Evolutionary conservation across 768 basidiomycete genomes (phyloP).

Genomic region (Mycena chlorophos): DNA sequence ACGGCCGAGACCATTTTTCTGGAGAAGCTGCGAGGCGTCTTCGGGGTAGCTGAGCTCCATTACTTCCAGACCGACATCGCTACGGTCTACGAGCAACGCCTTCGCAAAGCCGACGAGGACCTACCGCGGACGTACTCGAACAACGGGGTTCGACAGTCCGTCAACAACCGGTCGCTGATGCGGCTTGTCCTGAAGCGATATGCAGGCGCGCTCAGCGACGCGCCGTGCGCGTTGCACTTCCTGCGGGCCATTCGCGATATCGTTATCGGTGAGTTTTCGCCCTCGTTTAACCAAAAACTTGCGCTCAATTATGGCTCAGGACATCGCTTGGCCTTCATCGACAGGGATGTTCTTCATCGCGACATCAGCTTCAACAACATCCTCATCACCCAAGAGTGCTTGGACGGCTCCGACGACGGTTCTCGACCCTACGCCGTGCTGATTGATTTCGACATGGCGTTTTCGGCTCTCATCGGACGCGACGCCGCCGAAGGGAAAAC

Average conservation of each 20-base stretch:
- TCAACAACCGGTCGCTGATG: slow-evolving; percentile 11
- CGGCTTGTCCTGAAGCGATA: slow-evolving; percentile 20
- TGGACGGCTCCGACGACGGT: neutral
- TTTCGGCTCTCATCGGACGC: neutral
- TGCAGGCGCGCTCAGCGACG: slow-evolving; percentile 16
- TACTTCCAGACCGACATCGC: slow-evolving; percentile 4
- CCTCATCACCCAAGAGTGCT: slow-evolving; percentile 8
- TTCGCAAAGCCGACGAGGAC: neutral
- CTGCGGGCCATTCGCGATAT: slow-evolving; percentile 21
- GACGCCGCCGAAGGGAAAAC: slow-evolving; percentile 4
- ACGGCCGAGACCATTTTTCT: slow-evolving; percentile 16
- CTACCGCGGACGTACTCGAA: neutral
- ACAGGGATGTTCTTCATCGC: slow-evolving; percentile 26
- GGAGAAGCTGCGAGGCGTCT: slow-evolving; percentile 8
- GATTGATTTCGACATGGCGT: slow-evolving; percentile 9
- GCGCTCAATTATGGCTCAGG: slow-evolving; percentile 7
- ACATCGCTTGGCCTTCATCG: slow-evolving; percentile 16
- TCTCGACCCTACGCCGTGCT: neutral
- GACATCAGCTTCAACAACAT: slow-evolving; percentile 30
- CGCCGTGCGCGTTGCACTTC: slow-evolving; percentile 9
- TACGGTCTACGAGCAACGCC: slow-evolving; percentile 4
- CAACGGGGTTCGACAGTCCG: neutral
- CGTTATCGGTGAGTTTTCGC: slow-evolving; percentile 16
- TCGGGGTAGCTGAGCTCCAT: slow-evolving; percentile 23
- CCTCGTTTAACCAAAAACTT: neutral